These are phyloP conservation scores for Arthrobotrys sinensis DNA, from an alignment of 2,329 filamentous ascomycete species.

Conservation along the genomic window DNA sequence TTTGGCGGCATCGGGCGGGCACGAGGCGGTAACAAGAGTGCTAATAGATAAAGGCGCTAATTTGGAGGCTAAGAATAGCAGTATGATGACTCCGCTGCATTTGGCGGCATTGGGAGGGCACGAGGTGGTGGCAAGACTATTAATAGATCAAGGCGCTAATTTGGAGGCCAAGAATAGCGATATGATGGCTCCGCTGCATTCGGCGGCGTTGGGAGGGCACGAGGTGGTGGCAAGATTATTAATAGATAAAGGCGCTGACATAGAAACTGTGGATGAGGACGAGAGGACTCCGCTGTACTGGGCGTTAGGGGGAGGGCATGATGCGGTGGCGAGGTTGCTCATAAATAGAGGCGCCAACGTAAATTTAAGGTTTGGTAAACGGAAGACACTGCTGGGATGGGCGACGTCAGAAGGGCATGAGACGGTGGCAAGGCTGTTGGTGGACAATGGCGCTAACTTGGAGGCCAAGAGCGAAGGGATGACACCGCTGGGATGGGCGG, in stretches of 20 bases:
- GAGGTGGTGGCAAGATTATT: slow-evolving; percentile 3
- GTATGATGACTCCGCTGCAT: too few relatives aligned
- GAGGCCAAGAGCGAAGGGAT: too few relatives aligned
- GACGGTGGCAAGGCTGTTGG: background rate
- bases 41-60: slow-evolving; percentile 4
- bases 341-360: slow-evolving; percentile 10
- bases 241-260: too few relatives aligned
- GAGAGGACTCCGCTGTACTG: background rate
- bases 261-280: background rate
- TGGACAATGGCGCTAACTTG: slow-evolving; percentile 15
- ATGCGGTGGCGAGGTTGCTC: background rate
- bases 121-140: too few relatives aligned
- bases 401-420: background rate
- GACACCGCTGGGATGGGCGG: too few relatives aligned
- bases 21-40: background rate
- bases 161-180: too few relatives aligned
- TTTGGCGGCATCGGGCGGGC: background rate
- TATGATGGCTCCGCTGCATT: too few relatives aligned
- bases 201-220: too few relatives aligned
- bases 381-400: background rate
- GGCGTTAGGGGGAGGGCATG: background rate
- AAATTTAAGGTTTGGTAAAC: background rate
- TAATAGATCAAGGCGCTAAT: too few relatives aligned
- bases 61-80: background rate
- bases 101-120: too few relatives aligned